Evolutionary conservation across 257 asterid species (phyloP).

Genomic region (Gentiana straminea): DNA sequence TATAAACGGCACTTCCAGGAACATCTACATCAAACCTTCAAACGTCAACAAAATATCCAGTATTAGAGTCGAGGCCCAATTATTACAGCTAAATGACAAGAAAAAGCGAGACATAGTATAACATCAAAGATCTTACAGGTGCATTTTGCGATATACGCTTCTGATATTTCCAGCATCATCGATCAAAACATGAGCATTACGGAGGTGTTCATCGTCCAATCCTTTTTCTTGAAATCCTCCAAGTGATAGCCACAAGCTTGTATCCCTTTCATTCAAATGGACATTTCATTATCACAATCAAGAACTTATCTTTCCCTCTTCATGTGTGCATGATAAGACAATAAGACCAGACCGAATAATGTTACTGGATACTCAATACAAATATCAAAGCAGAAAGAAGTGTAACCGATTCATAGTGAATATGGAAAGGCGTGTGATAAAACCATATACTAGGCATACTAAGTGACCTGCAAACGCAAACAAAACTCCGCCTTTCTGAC

Average conservation of each 20-base stretch:
- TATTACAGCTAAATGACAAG: background rate
- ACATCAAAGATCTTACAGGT: constrained; percentile 36
- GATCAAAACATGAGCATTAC: constrained; percentile 76
- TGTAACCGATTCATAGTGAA: no score
- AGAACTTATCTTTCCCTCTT: background rate
- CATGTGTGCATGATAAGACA: background rate
- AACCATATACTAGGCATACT: background rate
- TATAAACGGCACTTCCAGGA: constrained; percentile 94
- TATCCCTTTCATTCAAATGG: constrained; percentile 35
- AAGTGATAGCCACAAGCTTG: constrained; percentile 81
- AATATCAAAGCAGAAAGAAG: background rate
- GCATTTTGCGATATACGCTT: constrained; percentile 74
- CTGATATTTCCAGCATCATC: constrained; percentile 69
- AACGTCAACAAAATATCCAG: constrained; percentile 3
- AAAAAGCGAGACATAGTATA: constrained; percentile 8
- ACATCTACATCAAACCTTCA: constrained; percentile 82
- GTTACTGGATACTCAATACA: background rate
- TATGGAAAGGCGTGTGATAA: background rate
- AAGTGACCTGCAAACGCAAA: background rate
- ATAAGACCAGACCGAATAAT: background rate
- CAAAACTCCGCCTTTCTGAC: background rate
- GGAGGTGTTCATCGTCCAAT: constrained; percentile 55
- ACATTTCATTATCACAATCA: constrained; percentile 2
- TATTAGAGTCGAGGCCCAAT: background rate
- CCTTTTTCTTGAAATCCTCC: constrained; percentile 95